Conservation (phyloP, 148 eudicot genomes). For the Suaeda aralocaspica region DNA sequence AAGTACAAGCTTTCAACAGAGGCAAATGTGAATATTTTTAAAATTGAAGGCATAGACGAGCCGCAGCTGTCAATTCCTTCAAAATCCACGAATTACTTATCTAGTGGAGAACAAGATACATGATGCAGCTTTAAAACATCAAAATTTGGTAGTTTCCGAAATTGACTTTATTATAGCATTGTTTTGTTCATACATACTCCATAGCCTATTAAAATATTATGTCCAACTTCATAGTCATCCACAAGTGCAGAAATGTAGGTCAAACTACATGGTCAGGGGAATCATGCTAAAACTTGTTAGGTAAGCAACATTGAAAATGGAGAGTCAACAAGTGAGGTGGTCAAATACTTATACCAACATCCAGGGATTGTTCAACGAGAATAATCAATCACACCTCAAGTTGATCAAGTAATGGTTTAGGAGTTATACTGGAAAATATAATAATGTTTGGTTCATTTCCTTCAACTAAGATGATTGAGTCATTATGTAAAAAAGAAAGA, state of each 20-base stretch:
- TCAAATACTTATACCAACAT: neutral
- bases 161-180: neutral
- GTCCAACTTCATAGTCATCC: neutral
- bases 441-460: neutral
- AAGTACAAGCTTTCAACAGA: too few relatives aligned
- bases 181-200: neutral
- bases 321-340: conserved; percentile 15
- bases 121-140: too few relatives aligned
- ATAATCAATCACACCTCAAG: neutral
- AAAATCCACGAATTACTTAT: neutral
- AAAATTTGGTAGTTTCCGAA: too few relatives aligned
- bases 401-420: neutral
- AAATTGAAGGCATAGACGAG: neutral
- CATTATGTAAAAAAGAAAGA: neutral
- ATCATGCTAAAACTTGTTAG: conserved; percentile 1
- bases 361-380: neutral
- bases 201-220: neutral
- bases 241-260: neutral
- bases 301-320: conserved; percentile 5
- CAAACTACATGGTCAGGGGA: neutral
- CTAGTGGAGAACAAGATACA: neutral
- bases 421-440: neutral
- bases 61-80: neutral
- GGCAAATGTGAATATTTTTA: neutral
- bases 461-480: neutral